These are phyloP conservation scores for Pichia sp. DNA, from an alignment of 1,139 yeast genomes.

Conservation along the genomic window DNA sequence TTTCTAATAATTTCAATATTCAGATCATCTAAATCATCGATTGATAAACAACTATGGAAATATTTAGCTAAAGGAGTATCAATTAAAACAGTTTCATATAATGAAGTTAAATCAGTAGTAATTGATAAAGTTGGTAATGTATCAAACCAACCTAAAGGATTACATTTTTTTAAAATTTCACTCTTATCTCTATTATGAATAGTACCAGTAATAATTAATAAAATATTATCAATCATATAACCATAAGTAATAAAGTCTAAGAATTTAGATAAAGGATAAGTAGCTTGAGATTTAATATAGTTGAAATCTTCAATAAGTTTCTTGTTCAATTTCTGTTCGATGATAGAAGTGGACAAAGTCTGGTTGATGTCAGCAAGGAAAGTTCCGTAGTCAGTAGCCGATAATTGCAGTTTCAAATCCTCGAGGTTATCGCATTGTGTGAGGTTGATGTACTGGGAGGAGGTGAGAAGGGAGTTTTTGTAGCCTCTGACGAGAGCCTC, in stretches of 20 bases:
- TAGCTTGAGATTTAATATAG: slow-evolving; percentile 77
- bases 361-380: slow-evolving; percentile 78
- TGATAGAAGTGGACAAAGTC: slow-evolving; percentile 73
- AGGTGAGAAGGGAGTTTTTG: slow-evolving; percentile 71
- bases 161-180: slow-evolving; percentile 84
- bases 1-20: slow-evolving; percentile 94
- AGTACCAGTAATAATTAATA: slow-evolving; percentile 93
- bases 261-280: slow-evolving; percentile 71
- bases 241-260: slow-evolving; percentile 91
- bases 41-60: slow-evolving; percentile 85
- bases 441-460: slow-evolving; percentile 79
- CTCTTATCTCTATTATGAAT: slow-evolving; percentile 87
- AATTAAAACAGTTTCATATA: slow-evolving; percentile 88
- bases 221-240: slow-evolving; percentile 97
- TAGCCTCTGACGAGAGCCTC: slow-evolving; percentile 96
- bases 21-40: slow-evolving; percentile 89
- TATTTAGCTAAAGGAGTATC: slow-evolving; percentile 98
- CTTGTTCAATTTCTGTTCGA: slow-evolving; percentile 71
- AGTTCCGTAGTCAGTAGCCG: slow-evolving; percentile 94
- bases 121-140: slow-evolving; percentile 92
- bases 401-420: slow-evolving; percentile 85
- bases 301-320: slow-evolving; percentile 80
- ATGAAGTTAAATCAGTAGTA: slow-evolving; percentile 88
- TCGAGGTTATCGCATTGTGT: slow-evolving; percentile 95
- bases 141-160: slow-evolving; percentile 98